phyloP scores from a whole-genome alignment of 2,329 filamentous ascomycete species.

The Pseudogymnoascus sp. region DNA sequence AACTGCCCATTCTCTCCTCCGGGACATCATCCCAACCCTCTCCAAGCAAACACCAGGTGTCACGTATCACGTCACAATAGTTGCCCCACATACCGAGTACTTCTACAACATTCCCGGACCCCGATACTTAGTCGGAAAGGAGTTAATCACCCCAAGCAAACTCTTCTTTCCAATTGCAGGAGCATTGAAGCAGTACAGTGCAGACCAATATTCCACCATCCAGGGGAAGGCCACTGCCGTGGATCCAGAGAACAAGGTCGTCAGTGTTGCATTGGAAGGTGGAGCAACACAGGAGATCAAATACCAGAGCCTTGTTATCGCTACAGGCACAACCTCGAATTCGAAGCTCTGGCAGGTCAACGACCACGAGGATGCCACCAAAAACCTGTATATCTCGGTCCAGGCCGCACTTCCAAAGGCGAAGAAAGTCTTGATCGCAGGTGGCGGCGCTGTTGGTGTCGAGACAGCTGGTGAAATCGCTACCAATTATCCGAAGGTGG shows the following conservation, averaged over 20 bases:
- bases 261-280: constrained; percentile 30
- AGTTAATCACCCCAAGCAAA: constrained; percentile 39
- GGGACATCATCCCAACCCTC: constrained; percentile 1
- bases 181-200: constrained; percentile 43
- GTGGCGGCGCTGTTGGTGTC: constrained; percentile 27
- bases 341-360: constrained; percentile 42
- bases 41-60: constrained; percentile 9
- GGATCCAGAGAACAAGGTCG: constrained; percentile 35
- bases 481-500: constrained; percentile 13
- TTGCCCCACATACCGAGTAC: constrained; percentile 46
- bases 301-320: constrained; percentile 47
- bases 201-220: constrained; percentile 42
- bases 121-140: constrained; percentile 42
- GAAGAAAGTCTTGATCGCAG: constrained; percentile 24
- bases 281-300: constrained; percentile 19
- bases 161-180: constrained; percentile 42
- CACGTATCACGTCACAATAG: constrained; percentile 45
- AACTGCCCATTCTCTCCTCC: constrained; percentile 2
- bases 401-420: constrained; percentile 14
- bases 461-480: constrained; percentile 29
- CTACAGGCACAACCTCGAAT: constrained; percentile 40
- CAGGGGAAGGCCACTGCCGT: constrained; percentile 42
- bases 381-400: neutral
- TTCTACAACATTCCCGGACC: constrained; percentile 49
- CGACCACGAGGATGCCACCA: constrained; percentile 29